Evolutionary conservation across 2,329 filamentous ascomycete species (phyloP).

Genomic region (Xylaria hypoxylon): DNA sequence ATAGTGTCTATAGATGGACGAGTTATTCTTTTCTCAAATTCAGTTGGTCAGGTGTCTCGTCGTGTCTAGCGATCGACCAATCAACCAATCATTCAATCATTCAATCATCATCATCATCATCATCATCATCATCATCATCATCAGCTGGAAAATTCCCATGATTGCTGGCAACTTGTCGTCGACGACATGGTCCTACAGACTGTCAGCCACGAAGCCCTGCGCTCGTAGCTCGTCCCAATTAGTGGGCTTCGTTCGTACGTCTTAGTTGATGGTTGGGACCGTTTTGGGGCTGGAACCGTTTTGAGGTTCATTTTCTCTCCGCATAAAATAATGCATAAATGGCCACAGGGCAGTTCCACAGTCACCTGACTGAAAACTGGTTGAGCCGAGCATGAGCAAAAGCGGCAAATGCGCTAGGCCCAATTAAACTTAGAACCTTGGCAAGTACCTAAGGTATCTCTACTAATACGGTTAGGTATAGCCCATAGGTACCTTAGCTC

Average conservation of each 20-base stretch:
- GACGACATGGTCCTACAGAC: slow-evolving; percentile 10
- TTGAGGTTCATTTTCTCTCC: slow-evolving; percentile 6
- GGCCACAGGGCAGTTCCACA: not conserved
- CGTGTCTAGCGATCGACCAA: too few relatives aligned
- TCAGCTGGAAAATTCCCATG: slow-evolving; percentile 15
- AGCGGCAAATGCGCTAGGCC: slow-evolving; percentile 31
- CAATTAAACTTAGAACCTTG: slow-evolving; percentile 2
- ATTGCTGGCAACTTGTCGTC: slow-evolving; percentile 17
- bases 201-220: slow-evolving; percentile 13
- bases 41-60: too few relatives aligned
- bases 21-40: too few relatives aligned
- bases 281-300: slow-evolving; percentile 11
- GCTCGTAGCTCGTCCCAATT: slow-evolving; percentile 3
- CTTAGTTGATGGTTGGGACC: not conserved
- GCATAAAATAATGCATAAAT: slow-evolving; percentile 17
- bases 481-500: slow-evolving; percentile 25
- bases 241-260: not conserved
- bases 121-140: too few relatives aligned
- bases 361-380: not conserved
- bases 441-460: too few relatives aligned
- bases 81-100: too few relatives aligned
- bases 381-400: slow-evolving; percentile 32
- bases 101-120: too few relatives aligned
- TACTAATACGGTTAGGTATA: not conserved
- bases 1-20: too few relatives aligned